Evolutionary conservation across 176 grass and related monocot species (phyloP), one percentile per base, ranked within the genome.

Genomic region (Leersia perrieri): DNA sequence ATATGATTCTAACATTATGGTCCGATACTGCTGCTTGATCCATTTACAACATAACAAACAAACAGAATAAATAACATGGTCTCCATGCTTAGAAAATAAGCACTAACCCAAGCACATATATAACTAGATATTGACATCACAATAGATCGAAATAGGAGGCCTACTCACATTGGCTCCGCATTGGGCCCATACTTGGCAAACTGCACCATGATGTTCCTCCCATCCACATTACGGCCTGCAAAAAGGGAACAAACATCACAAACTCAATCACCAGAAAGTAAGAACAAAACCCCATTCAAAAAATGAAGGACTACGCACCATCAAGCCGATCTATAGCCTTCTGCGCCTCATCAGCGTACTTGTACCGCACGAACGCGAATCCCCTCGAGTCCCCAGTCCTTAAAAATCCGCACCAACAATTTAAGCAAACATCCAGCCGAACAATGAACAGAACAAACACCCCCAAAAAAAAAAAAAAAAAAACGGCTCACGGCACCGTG

Each of bases 181-280:
- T 98, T 98, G 16, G 95, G 95, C n/a, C 95, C 95, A 45, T 98
- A 98, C 81, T 98, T 98, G 13, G 95, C 95, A 93, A 98, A 98
- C 70, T 98, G 95, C 73, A 98, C 95, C 95, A 98, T 98, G 33
- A 98, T 98, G 82, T 91, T 92, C 71, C 95, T 94, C 66, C 95
- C 95, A 85, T 98, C 95, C 28, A 98, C 95, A 72, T 87, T 93
- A 62, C 89, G 82, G 20, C 95, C 95, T 98, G 55, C 71, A 33
- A 9, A 74, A 14, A 78, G 33, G 2, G 31, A 33, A 40, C 5
- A 9, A 10, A 10, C 63, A 44, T 11, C 13, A 32, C 27, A 76
- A 32, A 4, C 0, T 15, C 31, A 76, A 41, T 29, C 27, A 45
- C 15, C 10, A 51, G 7, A 63, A 40, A 33, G 68, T 7, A 27